Percentiles rank a stretch among this genome's conserved stretches.
These are phyloP conservation scores for Colletotrichum paranaense DNA, from an alignment of 2,329 filamentous ascomycete species.

Conservation along the genomic window DNA sequence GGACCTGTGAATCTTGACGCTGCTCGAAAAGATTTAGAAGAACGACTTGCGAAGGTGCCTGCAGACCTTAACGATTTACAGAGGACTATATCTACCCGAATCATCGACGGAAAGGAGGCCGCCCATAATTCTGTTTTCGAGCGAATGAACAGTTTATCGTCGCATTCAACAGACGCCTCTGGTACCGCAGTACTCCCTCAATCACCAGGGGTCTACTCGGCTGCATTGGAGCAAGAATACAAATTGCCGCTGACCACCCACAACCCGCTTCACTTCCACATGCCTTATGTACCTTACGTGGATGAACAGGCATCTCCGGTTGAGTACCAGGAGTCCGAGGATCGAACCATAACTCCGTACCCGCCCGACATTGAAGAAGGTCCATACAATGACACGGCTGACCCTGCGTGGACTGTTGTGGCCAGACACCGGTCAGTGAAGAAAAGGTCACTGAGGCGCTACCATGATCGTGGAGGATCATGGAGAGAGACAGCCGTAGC, in stretches of 20 bases:
- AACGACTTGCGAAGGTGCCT: slow-evolving; percentile 51
- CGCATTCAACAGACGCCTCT: slow-evolving; percentile 53
- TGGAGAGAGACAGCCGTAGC: slow-evolving; percentile 53
- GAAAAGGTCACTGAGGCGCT: slow-evolving; percentile 50
- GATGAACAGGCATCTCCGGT: slow-evolving; percentile 26
- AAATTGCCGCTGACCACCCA: slow-evolving; percentile 45
- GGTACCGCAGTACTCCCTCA: slow-evolving; percentile 41
- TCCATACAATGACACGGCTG: background rate
- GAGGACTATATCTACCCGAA: slow-evolving; percentile 50
- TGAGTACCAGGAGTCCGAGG: slow-evolving; percentile 34
- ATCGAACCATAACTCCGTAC: slow-evolving; percentile 44
- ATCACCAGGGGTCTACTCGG: slow-evolving; percentile 37
- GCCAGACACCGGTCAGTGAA: slow-evolving; percentile 54
- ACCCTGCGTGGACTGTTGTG: slow-evolving; percentile 42
- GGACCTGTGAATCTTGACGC: slow-evolving; percentile 43
- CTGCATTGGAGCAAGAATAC: slow-evolving; percentile 40
- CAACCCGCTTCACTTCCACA: slow-evolving; percentile 53
- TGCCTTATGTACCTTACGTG: slow-evolving; percentile 44
- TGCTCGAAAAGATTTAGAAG: slow-evolving; percentile 48
- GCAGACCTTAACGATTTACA: slow-evolving; percentile 56
- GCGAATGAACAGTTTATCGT: slow-evolving; percentile 58
- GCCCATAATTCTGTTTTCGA: slow-evolving; percentile 62
- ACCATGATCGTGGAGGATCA: slow-evolving; percentile 56
- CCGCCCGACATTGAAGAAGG: slow-evolving; percentile 17
- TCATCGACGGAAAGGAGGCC: slow-evolving; percentile 48